These are phyloP conservation scores for Neurospora hispaniola DNA, from an alignment of 495 filamentous ascomycete species.

Conservation along the genomic window DNA sequence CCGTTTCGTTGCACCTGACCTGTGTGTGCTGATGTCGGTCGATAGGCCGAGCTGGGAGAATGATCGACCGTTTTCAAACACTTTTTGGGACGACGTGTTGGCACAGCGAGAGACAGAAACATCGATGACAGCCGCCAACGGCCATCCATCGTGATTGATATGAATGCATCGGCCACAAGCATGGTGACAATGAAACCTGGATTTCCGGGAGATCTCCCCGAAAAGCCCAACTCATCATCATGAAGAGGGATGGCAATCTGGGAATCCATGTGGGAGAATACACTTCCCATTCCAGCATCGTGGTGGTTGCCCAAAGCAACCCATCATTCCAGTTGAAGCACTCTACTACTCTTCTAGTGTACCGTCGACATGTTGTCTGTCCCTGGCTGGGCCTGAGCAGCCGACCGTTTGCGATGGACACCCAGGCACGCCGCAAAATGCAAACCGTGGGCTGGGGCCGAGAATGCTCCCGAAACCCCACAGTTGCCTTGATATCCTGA, in stretches of 20 bases:
- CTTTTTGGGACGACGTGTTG: background rate
- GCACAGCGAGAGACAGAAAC: background rate
- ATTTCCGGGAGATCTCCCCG: slow-evolving; percentile 18
- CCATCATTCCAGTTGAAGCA: slow-evolving; percentile 16
- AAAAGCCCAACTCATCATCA: slow-evolving; percentile 4
- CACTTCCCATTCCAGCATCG: slow-evolving; percentile 7
- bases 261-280: too few species aligned
- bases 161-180: background rate
- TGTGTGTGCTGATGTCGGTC: slow-evolving; percentile 4
- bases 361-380: background rate
- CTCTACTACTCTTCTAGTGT: slow-evolving; percentile 5
- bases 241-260: background rate
- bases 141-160: background rate
- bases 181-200: background rate
- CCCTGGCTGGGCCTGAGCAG: slow-evolving; percentile 1
- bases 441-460: slow-evolving; percentile 6
- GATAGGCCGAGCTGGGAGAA: slow-evolving; percentile 13
- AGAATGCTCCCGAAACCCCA: slow-evolving; percentile 15
- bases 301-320: slow-evolving; percentile 6
- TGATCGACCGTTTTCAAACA: background rate
- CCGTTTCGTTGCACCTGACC: slow-evolving; percentile 12
- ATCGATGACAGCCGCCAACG: background rate
- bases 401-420: slow-evolving; percentile 15
- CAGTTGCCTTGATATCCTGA: background rate
- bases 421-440: slow-evolving; percentile 14